Base-by-base conservation (phyloP, 2,329 filamentous ascomycete genomes). In the Plectosphaerella cucumerina region DNA sequence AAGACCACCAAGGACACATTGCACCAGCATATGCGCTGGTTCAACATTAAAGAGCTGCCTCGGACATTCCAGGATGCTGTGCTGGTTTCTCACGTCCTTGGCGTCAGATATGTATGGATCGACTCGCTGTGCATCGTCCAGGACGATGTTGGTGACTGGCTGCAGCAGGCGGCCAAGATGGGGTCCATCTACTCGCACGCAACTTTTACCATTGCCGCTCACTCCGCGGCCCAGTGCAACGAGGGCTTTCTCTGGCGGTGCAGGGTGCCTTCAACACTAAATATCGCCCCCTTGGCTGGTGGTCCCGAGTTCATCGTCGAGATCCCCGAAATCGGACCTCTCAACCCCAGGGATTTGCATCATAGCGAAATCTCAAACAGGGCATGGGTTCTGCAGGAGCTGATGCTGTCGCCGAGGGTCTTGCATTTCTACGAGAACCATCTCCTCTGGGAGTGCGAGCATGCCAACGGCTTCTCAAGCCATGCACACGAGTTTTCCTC, bases 91-190 rank as follows among this genome's bases (percentile, higher is more conserved):
- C 51, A 53, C 1, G 26, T 37, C 10, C 43, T 61, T 5, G 57
- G 56, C 4, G n/a, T 55, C 33, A 34, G 47, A 2, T 62, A 61
- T 18, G 15, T 62, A 5, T 63, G 60, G 60, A 62, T 63, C 22
- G 60, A 63, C 48, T 61, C 59, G 4, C 48, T 63, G 2, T 64
- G 61, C 42, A 64, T 62, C 41, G 48, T 62, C 6, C 58, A 61
- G 21, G 57, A 57, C 35, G 35, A 39, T 9, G 35, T 39, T 3
- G 14, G n/a, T 9, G 35, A 39, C 35, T 39, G 35, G 35, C 35
- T 39, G 17, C 11, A 9, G 5, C 35, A 39, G 35, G 14, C 35
- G 14, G 35, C 35, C 9, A 17, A 39, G 35, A 39, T 39, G 35
- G 35, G 35, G 5, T 39, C 35, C 3, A 39, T 39, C 8, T 39